These are phyloP conservation scores for Talaromyces sp. DNA, from an alignment of 2,329 filamentous ascomycete genomes.

Conservation along the genomic window DNA sequence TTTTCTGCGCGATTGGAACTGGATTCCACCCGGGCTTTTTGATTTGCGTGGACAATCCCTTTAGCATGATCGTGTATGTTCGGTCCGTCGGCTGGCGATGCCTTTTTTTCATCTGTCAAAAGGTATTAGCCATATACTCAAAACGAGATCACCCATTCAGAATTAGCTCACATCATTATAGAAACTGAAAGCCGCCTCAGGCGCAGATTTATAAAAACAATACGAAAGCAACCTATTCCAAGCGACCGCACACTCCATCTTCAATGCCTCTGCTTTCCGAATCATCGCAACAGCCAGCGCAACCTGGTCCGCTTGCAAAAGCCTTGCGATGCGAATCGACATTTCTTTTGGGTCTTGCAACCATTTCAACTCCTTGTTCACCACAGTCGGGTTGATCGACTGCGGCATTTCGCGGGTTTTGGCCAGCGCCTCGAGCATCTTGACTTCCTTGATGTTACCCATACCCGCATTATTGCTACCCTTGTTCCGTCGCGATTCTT, in stretches of 20 bases:
- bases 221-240: slow-evolving; percentile 86
- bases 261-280: slow-evolving; percentile 60
- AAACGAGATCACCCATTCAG: too few species aligned
- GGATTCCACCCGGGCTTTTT: slow-evolving; percentile 51
- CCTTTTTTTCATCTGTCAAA: slow-evolving; percentile 83
- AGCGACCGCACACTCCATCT: slow-evolving; percentile 63
- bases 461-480: background rate
- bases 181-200: slow-evolving; percentile 68
- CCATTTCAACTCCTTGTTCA: slow-evolving; percentile 57
- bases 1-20: slow-evolving; percentile 63
- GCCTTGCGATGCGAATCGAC: slow-evolving; percentile 59
- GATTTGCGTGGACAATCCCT: slow-evolving; percentile 62
- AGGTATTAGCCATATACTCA: background rate
- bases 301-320: slow-evolving; percentile 56
- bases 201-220: slow-evolving; percentile 56
- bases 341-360: slow-evolving; percentile 70
- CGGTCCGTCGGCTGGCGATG: slow-evolving; percentile 72
- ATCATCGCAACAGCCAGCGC: slow-evolving; percentile 66
- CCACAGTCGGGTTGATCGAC: slow-evolving; percentile 19
- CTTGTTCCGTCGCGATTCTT: background rate
- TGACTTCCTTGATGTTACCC: slow-evolving; percentile 6
- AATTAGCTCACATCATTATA: slow-evolving; percentile 70
- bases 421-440: slow-evolving; percentile 16
- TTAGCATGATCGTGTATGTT: slow-evolving; percentile 80
- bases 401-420: slow-evolving; percentile 7